These are phyloP conservation scores for Scorias spongiosa DNA, from an alignment of 2,329 filamentous ascomycete genomes.

Conservation along the genomic window DNA sequence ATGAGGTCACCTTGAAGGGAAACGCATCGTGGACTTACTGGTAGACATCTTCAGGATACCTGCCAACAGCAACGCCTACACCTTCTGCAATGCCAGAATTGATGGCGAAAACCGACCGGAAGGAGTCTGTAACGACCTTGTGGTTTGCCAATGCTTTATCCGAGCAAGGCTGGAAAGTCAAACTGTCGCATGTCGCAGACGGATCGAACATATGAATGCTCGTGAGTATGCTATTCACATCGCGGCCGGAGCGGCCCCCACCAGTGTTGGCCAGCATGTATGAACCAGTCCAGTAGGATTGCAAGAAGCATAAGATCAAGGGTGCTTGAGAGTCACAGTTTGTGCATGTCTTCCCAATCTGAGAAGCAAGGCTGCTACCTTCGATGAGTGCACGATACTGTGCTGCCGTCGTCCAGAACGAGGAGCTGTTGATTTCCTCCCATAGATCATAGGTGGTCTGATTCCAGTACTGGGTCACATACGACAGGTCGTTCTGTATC, in stretches of 20 bases:
- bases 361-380: conserved; percentile 50
- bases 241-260: conserved; percentile 50
- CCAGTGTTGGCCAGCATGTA: conserved; percentile 56
- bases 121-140: conserved; percentile 60
- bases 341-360: conserved; percentile 44
- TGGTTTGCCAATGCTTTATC: conserved; percentile 48
- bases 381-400: conserved; percentile 52
- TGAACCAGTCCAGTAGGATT: conserved; percentile 55
- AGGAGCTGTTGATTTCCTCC: conserved; percentile 65
- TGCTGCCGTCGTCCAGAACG: conserved; percentile 61
- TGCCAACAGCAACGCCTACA: conserved; percentile 34
- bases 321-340: conserved; percentile 51
- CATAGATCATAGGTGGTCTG: conserved; percentile 57
- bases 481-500: conserved; percentile 59
- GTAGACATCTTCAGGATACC: conserved; percentile 46
- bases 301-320: conserved; percentile 56
- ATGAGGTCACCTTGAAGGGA: too few species aligned
- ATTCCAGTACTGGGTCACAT: conserved; percentile 55
- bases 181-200: conserved; percentile 43
- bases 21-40: conserved; percentile 34
- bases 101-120: conserved; percentile 53
- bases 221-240: conserved; percentile 50
- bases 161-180: conserved; percentile 67
- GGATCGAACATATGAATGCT: conserved; percentile 52
- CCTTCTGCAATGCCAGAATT: conserved; percentile 50